Conservation (phyloP, 495 filamentous ascomycete genomes). For the Parachaetomium inaequale region DNA sequence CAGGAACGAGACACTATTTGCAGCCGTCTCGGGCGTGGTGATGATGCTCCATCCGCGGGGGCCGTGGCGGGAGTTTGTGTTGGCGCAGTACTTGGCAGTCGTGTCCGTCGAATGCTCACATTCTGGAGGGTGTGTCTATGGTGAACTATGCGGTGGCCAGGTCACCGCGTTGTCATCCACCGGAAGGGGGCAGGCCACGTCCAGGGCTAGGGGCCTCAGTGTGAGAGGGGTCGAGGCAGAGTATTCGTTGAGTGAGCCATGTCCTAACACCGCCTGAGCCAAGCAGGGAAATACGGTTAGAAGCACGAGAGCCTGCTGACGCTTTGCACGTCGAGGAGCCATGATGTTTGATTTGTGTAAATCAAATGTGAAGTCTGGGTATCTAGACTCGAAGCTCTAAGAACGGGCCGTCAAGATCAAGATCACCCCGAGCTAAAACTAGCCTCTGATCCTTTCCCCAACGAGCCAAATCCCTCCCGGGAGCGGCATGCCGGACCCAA, state of each 20-base stretch:
- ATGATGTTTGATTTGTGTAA: background rate
- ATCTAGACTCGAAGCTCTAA: background rate
- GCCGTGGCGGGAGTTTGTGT: conserved; percentile 38
- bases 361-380: background rate
- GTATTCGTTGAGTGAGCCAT: background rate
- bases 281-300: background rate
- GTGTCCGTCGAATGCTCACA: conserved; percentile 26
- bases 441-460: background rate
- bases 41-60: conserved; percentile 36
- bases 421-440: background rate
- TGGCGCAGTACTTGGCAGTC: conserved; percentile 35
- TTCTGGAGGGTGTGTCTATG: conserved; percentile 37
- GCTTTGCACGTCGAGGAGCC: background rate
- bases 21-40: conserved; percentile 35
- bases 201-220: background rate
- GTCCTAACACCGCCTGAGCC: background rate
- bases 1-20: background rate
- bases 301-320: background rate
- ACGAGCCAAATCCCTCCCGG: background rate
- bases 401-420: background rate
- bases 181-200: conserved; percentile 27
- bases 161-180: conserved; percentile 17
- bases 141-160: conserved; percentile 10
- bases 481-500: background rate
- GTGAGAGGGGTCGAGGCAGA: background rate